These are phyloP conservation scores for Cercophora newfieldiana DNA, from an alignment of 495 filamentous ascomycete species.

Conservation along the genomic window DNA sequence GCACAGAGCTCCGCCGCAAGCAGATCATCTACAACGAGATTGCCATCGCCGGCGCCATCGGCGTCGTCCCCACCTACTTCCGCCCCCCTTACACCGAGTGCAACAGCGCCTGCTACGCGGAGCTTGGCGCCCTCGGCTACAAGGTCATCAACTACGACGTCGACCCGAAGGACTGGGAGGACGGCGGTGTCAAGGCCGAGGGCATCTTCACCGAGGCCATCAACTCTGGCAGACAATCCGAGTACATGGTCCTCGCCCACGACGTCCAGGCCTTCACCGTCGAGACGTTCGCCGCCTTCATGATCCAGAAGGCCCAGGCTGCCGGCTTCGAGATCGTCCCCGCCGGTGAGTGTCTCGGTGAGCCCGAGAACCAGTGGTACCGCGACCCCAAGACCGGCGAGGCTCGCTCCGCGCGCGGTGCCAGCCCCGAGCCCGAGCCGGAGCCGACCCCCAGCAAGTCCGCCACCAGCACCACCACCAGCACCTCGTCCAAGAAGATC, in stretches of 20 bases:
- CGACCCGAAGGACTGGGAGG: conserved; percentile 68
- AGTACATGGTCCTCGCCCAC: conserved; percentile 51
- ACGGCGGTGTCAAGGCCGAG: conserved; percentile 52
- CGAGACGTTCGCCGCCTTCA: conserved; percentile 61
- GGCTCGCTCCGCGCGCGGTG: background rate
- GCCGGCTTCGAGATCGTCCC: conserved; percentile 52
- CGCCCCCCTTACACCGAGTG: conserved; percentile 68
- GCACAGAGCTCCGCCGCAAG: conserved; percentile 44
- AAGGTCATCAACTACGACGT: conserved; percentile 64
- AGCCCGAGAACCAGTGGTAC: conserved; percentile 48
- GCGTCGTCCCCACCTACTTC: conserved; percentile 71
- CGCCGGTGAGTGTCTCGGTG: conserved; percentile 41
- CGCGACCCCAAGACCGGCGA: conserved; percentile 29
- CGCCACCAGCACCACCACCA: background rate
- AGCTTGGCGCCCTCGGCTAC: conserved; percentile 60
- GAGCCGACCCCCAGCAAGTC: background rate
- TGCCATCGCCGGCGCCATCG: conserved; percentile 64
- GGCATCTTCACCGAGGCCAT: conserved; percentile 56
- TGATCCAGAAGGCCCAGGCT: conserved; percentile 52
- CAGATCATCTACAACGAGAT: conserved; percentile 71
- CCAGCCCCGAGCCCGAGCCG: background rate
- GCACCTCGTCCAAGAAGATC: background rate
- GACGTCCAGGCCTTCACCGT: conserved; percentile 68
- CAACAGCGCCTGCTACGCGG: conserved; percentile 40
- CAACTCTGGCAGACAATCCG: conserved; percentile 31